Evolutionary conservation across 139 green algal genomes (phyloP).

Genomic region (Trebouxia sp.): DNA sequence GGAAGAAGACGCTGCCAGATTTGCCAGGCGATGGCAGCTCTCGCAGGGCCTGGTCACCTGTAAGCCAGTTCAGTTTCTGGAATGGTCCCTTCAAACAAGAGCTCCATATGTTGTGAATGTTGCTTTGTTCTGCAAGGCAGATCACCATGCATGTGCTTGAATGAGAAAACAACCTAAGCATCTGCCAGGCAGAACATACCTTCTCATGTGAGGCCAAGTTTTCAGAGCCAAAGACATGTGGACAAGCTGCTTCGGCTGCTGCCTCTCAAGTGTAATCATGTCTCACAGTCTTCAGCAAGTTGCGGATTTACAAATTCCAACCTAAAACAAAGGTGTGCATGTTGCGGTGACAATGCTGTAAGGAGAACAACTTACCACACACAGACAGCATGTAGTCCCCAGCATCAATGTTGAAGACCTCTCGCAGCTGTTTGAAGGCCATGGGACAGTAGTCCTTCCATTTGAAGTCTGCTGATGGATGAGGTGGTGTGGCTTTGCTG

Average conservation of each 20-base stretch:
- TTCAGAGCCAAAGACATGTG: too few species aligned
- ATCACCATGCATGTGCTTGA: too few species aligned
- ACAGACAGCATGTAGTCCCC: conserved; percentile 80
- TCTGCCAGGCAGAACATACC: too few species aligned
- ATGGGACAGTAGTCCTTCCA: conserved; percentile 93
- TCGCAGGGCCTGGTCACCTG: conserved; percentile 77
- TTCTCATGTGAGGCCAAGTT: too few species aligned
- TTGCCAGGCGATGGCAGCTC: conserved; percentile 92
- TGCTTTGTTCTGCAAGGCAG: background rate
- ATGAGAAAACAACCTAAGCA: too few species aligned
- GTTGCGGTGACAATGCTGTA: too few species aligned
- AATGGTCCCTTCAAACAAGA: too few species aligned
- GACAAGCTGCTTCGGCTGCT: too few species aligned
- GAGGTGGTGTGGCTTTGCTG: conserved; percentile 36
- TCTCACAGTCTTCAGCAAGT: too few species aligned
- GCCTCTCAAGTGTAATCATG: too few species aligned
- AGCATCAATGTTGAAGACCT: conserved; percentile 72
- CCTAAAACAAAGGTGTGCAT: too few species aligned
- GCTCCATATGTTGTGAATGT: background rate
- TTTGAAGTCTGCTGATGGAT: conserved; percentile 73
- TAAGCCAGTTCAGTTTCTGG: background rate
- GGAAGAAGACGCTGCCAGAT: conserved; percentile 83
- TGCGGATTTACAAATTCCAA: too few species aligned
- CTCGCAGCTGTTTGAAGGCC: conserved; percentile 82
- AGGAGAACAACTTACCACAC: conserved; percentile 43